Conservation (phyloP, 305 asterid species). For the Rubia peregrina region DNA sequence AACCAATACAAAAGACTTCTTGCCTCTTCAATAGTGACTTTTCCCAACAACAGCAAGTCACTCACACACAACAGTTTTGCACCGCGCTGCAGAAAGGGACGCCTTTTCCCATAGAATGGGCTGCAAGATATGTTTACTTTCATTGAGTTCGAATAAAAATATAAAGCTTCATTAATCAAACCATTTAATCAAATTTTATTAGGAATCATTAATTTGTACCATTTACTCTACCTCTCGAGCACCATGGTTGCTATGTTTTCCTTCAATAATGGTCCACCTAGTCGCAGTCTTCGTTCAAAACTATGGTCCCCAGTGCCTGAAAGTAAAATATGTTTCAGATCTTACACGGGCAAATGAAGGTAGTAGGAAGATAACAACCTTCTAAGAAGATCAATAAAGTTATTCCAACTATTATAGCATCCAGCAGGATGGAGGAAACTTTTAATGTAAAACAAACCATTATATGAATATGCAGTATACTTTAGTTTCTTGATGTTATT, state of each 20-base stretch:
- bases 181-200: slow-evolving; percentile 1
- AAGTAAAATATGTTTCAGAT: slow-evolving; percentile 14
- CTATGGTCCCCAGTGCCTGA: slow-evolving; percentile 95
- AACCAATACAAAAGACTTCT: slow-evolving; percentile 86
- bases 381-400: neutral
- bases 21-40: slow-evolving; percentile 94
- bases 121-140: slow-evolving; percentile 36
- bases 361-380: neutral
- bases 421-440: neutral
- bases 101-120: slow-evolving; percentile 96
- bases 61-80: slow-evolving; percentile 95
- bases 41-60: slow-evolving; percentile 86
- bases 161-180: slow-evolving; percentile 11
- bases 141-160: slow-evolving; percentile 15
- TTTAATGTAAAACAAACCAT: neutral
- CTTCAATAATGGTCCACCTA: slow-evolving; percentile 87
- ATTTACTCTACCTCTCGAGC: slow-evolving; percentile 69
- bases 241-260: slow-evolving; percentile 98
- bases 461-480: neutral
- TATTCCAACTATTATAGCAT: neutral
- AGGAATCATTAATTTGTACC: slow-evolving; percentile 16
- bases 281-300: slow-evolving; percentile 90
- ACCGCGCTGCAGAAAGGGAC: slow-evolving; percentile 87
- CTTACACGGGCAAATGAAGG: neutral
- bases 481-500: neutral